Conservation (phyloP, 495 filamentous ascomycete species). For the Penicillium simplicissimum region DNA sequence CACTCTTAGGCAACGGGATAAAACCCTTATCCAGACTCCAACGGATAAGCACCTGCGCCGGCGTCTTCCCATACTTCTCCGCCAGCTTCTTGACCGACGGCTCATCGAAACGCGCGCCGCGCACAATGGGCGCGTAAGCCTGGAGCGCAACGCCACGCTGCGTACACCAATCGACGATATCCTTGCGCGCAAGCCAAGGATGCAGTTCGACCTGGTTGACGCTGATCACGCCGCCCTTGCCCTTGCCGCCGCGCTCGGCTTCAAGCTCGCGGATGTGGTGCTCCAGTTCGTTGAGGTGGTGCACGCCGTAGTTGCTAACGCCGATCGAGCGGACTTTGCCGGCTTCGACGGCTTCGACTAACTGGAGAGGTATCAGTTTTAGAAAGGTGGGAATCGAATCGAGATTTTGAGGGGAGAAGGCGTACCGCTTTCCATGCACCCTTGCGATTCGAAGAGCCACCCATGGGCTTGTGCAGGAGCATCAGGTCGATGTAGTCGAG, state of each 20-base stretch:
- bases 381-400: background rate
- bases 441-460: conserved; percentile 57
- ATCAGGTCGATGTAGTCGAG: conserved; percentile 67
- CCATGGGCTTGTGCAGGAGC: conserved; percentile 65
- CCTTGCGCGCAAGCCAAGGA: conserved; percentile 64
- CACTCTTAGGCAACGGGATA: conserved; percentile 76
- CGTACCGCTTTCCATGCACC: conserved; percentile 60
- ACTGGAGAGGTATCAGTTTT: conserved; percentile 1
- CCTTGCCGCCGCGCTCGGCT: conserved; percentile 31
- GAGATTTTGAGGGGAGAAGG: background rate
- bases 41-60: conserved; percentile 62
- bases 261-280: conserved; percentile 22
- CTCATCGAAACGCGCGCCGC: conserved; percentile 57
- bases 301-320: conserved; percentile 67
- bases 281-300: conserved; percentile 64
- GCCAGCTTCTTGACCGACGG: conserved; percentile 50
- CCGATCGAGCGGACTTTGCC: conserved; percentile 62
- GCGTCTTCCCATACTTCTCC: conserved; percentile 58
- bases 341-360: conserved; percentile 63
- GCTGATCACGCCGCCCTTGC: conserved; percentile 50
- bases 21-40: conserved; percentile 58
- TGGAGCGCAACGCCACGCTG: conserved; percentile 58
- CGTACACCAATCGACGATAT: conserved; percentile 57
- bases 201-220: conserved; percentile 74
- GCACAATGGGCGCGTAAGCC: conserved; percentile 65